Evolutionary conservation across 1,139 yeast genomes (phyloP).

Genomic region (Zhuliangozyma parablackwelliae): DNA sequence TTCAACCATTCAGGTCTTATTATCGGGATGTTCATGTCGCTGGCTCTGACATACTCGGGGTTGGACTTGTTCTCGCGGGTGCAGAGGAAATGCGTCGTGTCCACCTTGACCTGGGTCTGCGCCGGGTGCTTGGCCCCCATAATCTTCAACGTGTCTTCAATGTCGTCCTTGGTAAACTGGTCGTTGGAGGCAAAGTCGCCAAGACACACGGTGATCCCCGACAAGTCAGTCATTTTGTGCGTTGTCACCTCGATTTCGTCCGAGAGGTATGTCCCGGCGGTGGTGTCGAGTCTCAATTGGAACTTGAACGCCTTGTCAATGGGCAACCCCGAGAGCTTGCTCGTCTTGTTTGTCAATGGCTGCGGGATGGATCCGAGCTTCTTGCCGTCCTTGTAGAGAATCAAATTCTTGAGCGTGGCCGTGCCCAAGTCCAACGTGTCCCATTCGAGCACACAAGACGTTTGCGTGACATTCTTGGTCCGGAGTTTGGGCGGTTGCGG

Average conservation of each 20-base stretch:
- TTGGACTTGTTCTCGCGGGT: conserved; percentile 58
- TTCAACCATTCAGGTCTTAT: conserved; percentile 96
- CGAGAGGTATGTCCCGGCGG: conserved; percentile 80
- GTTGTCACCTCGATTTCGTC: conserved; percentile 69
- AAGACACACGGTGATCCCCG: conserved; percentile 88
- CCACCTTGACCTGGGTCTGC: conserved; percentile 71
- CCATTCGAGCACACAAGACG: conserved; percentile 94
- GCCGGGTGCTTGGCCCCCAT: conserved; percentile 77
- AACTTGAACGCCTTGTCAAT: conserved; percentile 80
- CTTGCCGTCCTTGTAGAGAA: conserved; percentile 72
- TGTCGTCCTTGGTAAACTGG: conserved; percentile 55
- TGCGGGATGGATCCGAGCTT: conserved; percentile 85
- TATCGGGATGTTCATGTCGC: conserved; percentile 84
- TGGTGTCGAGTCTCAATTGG: conserved; percentile 76
- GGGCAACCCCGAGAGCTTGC: conserved; percentile 87
- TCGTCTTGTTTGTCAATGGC: conserved; percentile 73
- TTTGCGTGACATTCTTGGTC: conserved; percentile 81
- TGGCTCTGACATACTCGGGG: conserved; percentile 70
- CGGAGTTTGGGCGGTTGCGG: conserved; percentile 74
- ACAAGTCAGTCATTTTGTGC: conserved; percentile 92
- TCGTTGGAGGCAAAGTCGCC: conserved; percentile 72
- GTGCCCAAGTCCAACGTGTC: conserved; percentile 82
- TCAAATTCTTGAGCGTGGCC: conserved; percentile 70
- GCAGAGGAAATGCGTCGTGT: conserved; percentile 91
- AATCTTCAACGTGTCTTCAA: conserved; percentile 55